A percentile compares a stretch with the other conserved stretches of the same genome.
Conservation (phyloP, 768 basidiomycete genomes). For the Multifurca ochricompacta region DNA sequence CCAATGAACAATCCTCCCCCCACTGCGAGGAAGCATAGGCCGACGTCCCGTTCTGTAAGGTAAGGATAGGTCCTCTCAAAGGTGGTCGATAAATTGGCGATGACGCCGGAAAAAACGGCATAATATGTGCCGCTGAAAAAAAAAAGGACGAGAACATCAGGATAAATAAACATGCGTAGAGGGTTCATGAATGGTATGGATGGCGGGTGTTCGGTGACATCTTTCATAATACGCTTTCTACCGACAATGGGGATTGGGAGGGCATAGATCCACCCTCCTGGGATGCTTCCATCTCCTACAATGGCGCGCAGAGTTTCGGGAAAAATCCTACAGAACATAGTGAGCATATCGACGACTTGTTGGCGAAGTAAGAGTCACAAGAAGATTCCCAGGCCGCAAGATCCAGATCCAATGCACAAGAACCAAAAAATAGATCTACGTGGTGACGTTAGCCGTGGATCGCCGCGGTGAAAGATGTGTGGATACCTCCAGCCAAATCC, state of each 20-base stretch:
- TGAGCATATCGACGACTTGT: not conserved
- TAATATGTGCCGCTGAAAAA: conserved; percentile 46
- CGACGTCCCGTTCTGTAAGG: conserved; percentile 56
- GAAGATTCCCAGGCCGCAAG: conserved; percentile 31
- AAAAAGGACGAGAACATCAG: conserved; percentile 49
- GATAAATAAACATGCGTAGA: conserved; percentile 44
- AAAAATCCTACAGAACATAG: conserved; percentile 29
- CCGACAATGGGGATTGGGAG: conserved; percentile 30
- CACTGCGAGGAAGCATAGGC: conserved; percentile 70
- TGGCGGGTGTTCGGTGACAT: conserved; percentile 18
- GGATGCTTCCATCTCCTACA: conserved; percentile 37
- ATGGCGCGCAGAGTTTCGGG: conserved; percentile 43
- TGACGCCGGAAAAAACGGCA: conserved; percentile 53
- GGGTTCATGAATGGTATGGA: conserved; percentile 43
- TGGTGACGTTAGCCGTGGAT: not conserved
- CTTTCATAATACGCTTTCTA: conserved; percentile 6
- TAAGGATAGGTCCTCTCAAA: conserved; percentile 51
- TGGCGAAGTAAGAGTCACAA: conserved; percentile 24
- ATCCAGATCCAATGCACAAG: conserved; percentile 29
- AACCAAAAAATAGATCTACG: conserved; percentile 39
- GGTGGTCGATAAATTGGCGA: conserved; percentile 52
- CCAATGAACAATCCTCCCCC: conserved; percentile 67
- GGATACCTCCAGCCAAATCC: conserved; percentile 28
- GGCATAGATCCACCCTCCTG: conserved; percentile 26
- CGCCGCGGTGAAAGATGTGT: not conserved